These are phyloP conservation scores for Aspergillus egyptiacus DNA, from an alignment of 495 filamentous ascomycete species.

Conservation along the genomic window DNA sequence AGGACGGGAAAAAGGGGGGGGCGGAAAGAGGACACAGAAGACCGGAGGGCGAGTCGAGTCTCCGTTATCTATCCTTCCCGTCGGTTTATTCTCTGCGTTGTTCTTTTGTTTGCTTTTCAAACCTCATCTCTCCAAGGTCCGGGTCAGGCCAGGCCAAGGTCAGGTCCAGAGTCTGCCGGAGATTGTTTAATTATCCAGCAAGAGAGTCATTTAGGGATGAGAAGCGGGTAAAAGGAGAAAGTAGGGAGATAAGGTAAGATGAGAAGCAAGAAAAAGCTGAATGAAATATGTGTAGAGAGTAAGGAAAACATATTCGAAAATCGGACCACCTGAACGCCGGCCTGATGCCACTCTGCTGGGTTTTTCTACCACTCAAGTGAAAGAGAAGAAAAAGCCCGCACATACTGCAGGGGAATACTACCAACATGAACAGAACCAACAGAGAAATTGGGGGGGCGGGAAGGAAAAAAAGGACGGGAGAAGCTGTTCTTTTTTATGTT, in stretches of 20 bases:
- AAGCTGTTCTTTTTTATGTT: constrained; percentile 27
- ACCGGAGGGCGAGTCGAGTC: no score
- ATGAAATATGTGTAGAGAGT: constrained; percentile 20
- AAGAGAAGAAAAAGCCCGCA: constrained; percentile 29
- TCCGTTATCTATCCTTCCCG: no score
- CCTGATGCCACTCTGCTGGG: constrained; percentile 45
- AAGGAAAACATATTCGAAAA: constrained; percentile 25
- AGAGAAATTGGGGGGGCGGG: constrained; percentile 21
- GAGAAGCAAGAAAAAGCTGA: constrained; percentile 16
- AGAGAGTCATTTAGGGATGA: neutral
- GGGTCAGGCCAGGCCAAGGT: no score
- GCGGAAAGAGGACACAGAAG: no score
- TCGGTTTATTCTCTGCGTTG: neutral
- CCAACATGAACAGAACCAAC: constrained; percentile 39
- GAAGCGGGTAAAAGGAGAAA: neutral
- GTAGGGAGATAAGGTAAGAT: neutral
- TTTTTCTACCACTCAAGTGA: constrained; percentile 11
- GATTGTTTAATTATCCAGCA: no score
- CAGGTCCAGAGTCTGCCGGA: no score
- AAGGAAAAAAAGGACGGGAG: constrained; percentile 25
- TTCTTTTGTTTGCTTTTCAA: neutral
- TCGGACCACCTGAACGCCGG: constrained; percentile 46
- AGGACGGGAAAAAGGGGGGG: constrained; percentile 3
- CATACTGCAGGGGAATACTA: constrained; percentile 35
- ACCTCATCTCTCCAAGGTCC: no score